A percentile compares a stretch with the other conserved stretches of the same genome.
Conservation (phyloP, 2,329 filamentous ascomycete genomes). For the Plenodomus biglobosus region DNA sequence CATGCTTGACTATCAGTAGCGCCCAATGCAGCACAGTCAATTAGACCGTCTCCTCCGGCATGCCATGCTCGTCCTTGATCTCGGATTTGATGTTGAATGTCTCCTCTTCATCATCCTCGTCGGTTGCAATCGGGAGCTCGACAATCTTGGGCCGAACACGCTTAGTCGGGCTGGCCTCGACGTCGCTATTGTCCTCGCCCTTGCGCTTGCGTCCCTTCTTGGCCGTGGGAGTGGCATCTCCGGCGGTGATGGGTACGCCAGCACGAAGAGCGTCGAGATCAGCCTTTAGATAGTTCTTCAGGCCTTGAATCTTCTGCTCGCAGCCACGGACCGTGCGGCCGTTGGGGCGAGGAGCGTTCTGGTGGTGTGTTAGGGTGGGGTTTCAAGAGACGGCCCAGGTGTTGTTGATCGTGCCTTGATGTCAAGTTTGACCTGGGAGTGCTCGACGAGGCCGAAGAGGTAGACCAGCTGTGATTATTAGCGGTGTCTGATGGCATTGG, state of each 20-base stretch:
- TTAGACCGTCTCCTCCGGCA: background rate
- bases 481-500: background rate
- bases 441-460: slow-evolving; percentile 3
- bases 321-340: background rate
- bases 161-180: background rate
- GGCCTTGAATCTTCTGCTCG: background rate
- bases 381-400: background rate
- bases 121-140: background rate
- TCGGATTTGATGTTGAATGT: background rate
- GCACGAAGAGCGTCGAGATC: background rate
- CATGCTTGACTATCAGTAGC: too few relatives aligned
- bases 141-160: background rate
- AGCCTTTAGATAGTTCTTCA: background rate
- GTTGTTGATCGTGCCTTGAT: background rate
- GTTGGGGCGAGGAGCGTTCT: background rate
- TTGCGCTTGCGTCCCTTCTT: background rate
- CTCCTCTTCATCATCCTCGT: background rate
- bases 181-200: background rate
- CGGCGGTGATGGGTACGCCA: background rate
- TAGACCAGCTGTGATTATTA: background rate
- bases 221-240: background rate
- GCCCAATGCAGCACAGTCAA: too few relatives aligned
- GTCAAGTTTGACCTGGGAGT: background rate
- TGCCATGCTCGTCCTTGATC: background rate
- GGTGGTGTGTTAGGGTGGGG: background rate